Conservation (phyloP, 2,329 filamentous ascomycete species). For the Beauveria varroae region DNA sequence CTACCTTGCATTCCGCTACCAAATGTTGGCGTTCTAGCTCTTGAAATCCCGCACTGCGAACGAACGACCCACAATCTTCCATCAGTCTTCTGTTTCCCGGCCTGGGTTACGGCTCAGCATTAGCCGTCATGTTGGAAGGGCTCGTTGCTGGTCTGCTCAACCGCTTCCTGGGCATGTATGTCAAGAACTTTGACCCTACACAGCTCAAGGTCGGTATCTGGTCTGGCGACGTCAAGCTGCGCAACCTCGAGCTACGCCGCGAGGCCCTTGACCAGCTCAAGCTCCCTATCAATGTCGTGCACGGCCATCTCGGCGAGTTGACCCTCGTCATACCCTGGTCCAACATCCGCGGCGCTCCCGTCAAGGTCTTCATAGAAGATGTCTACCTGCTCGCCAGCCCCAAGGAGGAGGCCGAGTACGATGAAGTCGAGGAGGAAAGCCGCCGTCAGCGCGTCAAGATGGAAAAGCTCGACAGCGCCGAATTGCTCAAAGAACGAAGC, state of each 20-base stretch:
- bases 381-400: constrained; percentile 92
- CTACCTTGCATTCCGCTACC: background rate
- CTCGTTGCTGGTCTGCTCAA: constrained; percentile 96
- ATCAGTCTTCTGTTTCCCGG: constrained; percentile 35
- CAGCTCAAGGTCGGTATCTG: constrained; percentile 98
- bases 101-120: constrained; percentile 63
- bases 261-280: constrained; percentile 97
- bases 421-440: constrained; percentile 84
- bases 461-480: constrained; percentile 95
- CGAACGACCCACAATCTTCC: background rate
- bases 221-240: constrained; percentile 95
- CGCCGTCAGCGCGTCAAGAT: constrained; percentile 91
- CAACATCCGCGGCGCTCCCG: constrained; percentile 86
- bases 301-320: constrained; percentile 87
- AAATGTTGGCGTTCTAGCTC: background rate
- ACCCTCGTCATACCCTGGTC: constrained; percentile 96
- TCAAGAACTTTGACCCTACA: constrained; percentile 97
- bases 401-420: constrained; percentile 89
- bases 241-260: constrained; percentile 82
- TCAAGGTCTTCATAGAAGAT: constrained; percentile 93
- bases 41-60: background rate
- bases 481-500: constrained; percentile 85
- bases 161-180: constrained; percentile 99
- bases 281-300: constrained; percentile 91
- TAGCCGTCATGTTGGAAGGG: constrained; percentile 82